Evolutionary conservation across 1,284 basidiomycete genomes (phyloP), one percentile per base, ranked within the genome.

Genomic region (Heterobasidion parviporum): DNA sequence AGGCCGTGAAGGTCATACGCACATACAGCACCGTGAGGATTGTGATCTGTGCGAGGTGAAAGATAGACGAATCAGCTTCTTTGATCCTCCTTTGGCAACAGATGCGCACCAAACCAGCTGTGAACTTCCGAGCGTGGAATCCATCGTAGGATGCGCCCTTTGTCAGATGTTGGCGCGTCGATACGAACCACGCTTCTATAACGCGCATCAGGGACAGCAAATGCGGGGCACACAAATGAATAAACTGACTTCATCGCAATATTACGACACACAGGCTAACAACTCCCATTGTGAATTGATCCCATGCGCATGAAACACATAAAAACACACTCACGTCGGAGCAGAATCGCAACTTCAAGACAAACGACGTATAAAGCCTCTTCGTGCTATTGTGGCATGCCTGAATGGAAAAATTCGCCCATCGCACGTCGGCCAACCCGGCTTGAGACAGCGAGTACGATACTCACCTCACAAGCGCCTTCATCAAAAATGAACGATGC

Each of bases 401-500:
- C 65, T 67, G 20, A n/a, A 34, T 8, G 33, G 54, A 16, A 49
- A 33, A 15, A 47, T 35, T 15, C 14, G 44, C 32, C 34, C 46
- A 7, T 7, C 33, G 43, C 20, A 15, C 47, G 32, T 26, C 26
- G n/a, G 16, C n/a, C 9, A 9, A 4, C 33, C 3, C 41, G 14
- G 14, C 26, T 7, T 10, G 20, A 12, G 20, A 16, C 15, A 10
- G 12, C 9, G 15, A 34, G 6, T 10, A 12, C 3, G 8, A 26
- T 6, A 61, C 73, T 43, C 59, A 86, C 82, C 66, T 79, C 76
- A 61, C 86, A 89, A 3, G 57, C 15, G 0, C 82, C 83, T 1
- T 65, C 67, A 61, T 81, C 80, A 57, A 83, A 88, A 36, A 87
- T 59, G 57, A 85, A 79, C 0, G 83, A 78, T 15, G 81, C 82